These are phyloP conservation scores for Luvunga scandens DNA, from an alignment of 345 rosid species.

Conservation along the genomic window DNA sequence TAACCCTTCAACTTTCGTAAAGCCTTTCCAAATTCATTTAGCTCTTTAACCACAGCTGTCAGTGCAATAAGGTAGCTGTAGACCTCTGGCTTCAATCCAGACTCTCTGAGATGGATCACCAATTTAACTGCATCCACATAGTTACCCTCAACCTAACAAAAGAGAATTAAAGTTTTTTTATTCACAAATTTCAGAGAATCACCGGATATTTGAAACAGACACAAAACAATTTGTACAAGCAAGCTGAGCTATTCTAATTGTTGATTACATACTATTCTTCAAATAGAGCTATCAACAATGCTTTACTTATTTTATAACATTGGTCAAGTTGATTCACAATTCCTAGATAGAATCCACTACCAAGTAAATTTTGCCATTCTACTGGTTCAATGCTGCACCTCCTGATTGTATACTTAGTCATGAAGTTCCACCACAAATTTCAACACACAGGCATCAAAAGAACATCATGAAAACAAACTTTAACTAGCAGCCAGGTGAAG, in stretches of 20 bases:
- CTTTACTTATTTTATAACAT: too few species aligned
- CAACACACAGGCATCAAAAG: not conserved
- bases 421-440: not conserved
- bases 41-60: slow-evolving; percentile 94
- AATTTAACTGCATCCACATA: slow-evolving; percentile 65
- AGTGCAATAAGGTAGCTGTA: slow-evolving; percentile 84
- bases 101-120: slow-evolving; percentile 57
- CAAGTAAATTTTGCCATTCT: not conserved
- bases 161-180: slow-evolving; percentile 10
- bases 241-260: not conserved
- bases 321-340: too few species aligned
- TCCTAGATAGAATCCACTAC: not conserved
- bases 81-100: slow-evolving; percentile 80
- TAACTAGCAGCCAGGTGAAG: not conserved
- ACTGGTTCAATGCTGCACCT: not conserved
- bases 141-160: slow-evolving; percentile 73
- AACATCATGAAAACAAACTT: not conserved
- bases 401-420: not conserved
- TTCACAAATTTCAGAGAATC: not conserved
- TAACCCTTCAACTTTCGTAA: slow-evolving; percentile 67
- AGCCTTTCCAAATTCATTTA: slow-evolving; percentile 70
- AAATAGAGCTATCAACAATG: too few species aligned
- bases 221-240: not conserved
- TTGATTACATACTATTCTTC: too few species aligned
- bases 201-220: not conserved